Percentiles rank a stretch among this genome's conserved stretches.
phyloP scores from a whole-genome alignment of 768 basidiomycete species.

The Boletus tomentosulus region DNA sequence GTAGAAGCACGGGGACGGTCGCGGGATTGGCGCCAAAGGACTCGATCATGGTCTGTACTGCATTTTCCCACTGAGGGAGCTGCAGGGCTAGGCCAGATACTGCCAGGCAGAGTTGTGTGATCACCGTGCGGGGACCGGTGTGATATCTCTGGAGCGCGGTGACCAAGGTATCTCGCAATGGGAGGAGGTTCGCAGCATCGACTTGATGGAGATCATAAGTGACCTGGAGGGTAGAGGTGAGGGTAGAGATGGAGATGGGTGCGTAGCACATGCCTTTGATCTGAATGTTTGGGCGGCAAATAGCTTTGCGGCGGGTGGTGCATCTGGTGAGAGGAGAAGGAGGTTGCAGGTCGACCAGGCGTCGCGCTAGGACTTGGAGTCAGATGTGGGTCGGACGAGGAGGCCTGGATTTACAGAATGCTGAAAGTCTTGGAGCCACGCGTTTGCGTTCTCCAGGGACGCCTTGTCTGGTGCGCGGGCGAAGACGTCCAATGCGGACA shows the following conservation, averaged over 20 bases:
- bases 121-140: constrained; percentile 74
- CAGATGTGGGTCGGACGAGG: constrained; percentile 58
- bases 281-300: constrained; percentile 98
- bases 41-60: constrained; percentile 78
- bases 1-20: constrained; percentile 78
- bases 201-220: constrained; percentile 94
- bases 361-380: constrained; percentile 78
- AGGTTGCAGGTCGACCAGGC: constrained; percentile 96
- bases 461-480: constrained; percentile 75
- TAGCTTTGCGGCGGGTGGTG: constrained; percentile 74
- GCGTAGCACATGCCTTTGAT: constrained; percentile 65
- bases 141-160: constrained; percentile 69
- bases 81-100: constrained; percentile 89
- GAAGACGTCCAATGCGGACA: constrained; percentile 79
- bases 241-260: constrained; percentile 18
- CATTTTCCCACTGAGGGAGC: constrained; percentile 78
- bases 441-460: constrained; percentile 82
- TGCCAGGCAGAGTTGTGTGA: constrained; percentile 87
- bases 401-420: constrained; percentile 89
- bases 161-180: constrained; percentile 86
- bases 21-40: constrained; percentile 79
- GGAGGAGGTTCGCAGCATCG: constrained; percentile 60
- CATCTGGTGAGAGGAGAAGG: constrained; percentile 78
- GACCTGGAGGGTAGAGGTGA: constrained; percentile 56
- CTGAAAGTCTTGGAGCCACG: constrained; percentile 98